A percentile compares a stretch with the other conserved stretches of the same genome.
phyloP scores from a whole-genome alignment of 2,329 filamentous ascomycete genomes.

The Xylaria sp. region DNA sequence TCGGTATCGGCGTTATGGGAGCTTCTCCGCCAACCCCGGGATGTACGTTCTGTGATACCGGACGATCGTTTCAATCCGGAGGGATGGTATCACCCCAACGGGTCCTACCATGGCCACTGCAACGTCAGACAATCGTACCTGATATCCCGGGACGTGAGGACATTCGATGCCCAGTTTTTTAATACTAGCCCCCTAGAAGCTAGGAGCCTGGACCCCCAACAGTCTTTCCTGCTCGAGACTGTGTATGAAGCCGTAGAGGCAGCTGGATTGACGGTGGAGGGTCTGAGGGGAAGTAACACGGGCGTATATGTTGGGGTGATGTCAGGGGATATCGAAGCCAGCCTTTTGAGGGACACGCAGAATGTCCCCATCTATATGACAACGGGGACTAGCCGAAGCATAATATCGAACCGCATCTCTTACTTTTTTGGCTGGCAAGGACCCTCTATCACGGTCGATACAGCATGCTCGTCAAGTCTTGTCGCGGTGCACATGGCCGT shows the following conservation, averaged over 20 bases:
- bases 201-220: constrained; percentile 41
- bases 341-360: constrained; percentile 1
- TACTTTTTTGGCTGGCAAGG: constrained; percentile 11
- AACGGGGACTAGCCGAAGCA: not conserved
- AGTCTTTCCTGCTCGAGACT: constrained; percentile 32
- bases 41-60: constrained; percentile 42
- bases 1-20: constrained; percentile 36
- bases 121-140: constrained; percentile 50
- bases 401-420: constrained; percentile 1
- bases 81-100: constrained; percentile 51
- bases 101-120: constrained; percentile 48
- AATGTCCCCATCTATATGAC: not conserved
- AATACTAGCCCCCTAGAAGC: constrained; percentile 37
- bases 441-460: constrained; percentile 5
- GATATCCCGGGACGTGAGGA: constrained; percentile 49
- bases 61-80: constrained; percentile 48
- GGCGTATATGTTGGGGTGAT: constrained; percentile 5
- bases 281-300: constrained; percentile 14
- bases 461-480: constrained; percentile 7
- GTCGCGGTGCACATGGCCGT: constrained; percentile 4
- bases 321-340: not conserved
- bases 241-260: constrained; percentile 29
- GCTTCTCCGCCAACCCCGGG: constrained; percentile 26
- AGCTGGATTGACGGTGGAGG: constrained; percentile 15
- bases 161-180: constrained; percentile 50